Evolutionary conservation across 345 rosid species (phyloP).

Genomic region (Microcos paniculata): DNA sequence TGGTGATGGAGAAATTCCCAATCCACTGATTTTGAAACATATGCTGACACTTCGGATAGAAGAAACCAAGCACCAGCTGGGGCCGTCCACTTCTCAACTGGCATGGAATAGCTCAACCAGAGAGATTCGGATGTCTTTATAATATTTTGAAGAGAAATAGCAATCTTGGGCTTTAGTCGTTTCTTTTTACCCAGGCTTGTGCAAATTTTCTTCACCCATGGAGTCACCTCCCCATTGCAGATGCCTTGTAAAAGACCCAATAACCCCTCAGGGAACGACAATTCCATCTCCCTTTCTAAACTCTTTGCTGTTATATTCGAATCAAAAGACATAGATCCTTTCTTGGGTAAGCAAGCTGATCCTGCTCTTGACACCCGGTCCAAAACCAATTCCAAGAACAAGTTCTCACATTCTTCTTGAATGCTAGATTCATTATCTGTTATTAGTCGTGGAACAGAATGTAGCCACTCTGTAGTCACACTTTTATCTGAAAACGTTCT

Average conservation of each 20-base stretch:
- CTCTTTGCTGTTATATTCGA: constrained; percentile 27
- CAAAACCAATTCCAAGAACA: constrained; percentile 82
- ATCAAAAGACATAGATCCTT: constrained; percentile 21
- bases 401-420: constrained; percentile 91
- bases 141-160: constrained; percentile 65
- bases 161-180: constrained; percentile 60
- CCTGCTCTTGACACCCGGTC: constrained; percentile 67
- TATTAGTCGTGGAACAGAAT: constrained; percentile 81
- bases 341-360: constrained; percentile 25
- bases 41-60: constrained; percentile 81
- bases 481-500: constrained; percentile 61
- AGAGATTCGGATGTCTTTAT: constrained; percentile 74
- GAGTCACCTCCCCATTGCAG: constrained; percentile 68
- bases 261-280: constrained; percentile 56
- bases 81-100: constrained; percentile 86
- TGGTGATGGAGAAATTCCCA: constrained; percentile 97
- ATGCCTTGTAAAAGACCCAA: constrained; percentile 65
- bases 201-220: constrained; percentile 93
- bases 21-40: constrained; percentile 66
- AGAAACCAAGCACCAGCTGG: constrained; percentile 97
- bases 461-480: constrained; percentile 83
- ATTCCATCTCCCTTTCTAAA: constrained; percentile 48
- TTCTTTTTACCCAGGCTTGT: constrained; percentile 80
- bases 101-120: constrained; percentile 74
- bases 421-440: constrained; percentile 85